Conservation (phyloP, 164 flowering plant genomes). For the Aristolochia contorta region DNA sequence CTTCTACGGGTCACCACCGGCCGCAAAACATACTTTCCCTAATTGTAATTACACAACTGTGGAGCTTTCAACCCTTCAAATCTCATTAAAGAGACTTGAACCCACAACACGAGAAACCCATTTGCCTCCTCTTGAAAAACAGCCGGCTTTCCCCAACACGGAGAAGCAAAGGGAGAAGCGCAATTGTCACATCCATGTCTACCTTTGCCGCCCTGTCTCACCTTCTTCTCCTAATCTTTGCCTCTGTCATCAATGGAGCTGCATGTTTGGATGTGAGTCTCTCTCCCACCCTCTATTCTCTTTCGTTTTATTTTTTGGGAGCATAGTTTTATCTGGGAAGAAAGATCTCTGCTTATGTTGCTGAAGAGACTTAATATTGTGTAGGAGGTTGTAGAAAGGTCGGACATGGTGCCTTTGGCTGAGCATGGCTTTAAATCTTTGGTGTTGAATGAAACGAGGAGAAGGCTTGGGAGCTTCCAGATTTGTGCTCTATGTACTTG, state of each 20-base stretch:
- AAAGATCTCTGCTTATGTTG: background rate
- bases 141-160: background rate
- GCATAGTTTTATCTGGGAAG: background rate
- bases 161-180: background rate
- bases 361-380: background rate
- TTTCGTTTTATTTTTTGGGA: background rate
- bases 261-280: slow-evolving; percentile 4
- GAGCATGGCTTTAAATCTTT: slow-evolving; percentile 25
- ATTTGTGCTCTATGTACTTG: slow-evolving; percentile 83
- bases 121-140: background rate
- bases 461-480: slow-evolving; percentile 63
- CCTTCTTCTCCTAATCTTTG: slow-evolving; percentile 8
- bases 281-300: background rate
- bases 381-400: slow-evolving; percentile 5
- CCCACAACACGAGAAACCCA: background rate
- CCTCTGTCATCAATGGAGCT: slow-evolving; percentile 4
- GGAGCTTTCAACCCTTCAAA: background rate
- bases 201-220: slow-evolving; percentile 3
- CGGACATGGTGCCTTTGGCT: slow-evolving; percentile 49
- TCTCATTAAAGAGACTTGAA: background rate
- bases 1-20: background rate
- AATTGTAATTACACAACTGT: background rate
- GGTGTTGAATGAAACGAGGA: slow-evolving; percentile 54
- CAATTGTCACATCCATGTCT: slow-evolving; percentile 4
- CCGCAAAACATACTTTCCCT: background rate